Base-by-base conservation (phyloP, 371 early-diverging fungal species). In the Blastocladiella emersonii region DNA sequence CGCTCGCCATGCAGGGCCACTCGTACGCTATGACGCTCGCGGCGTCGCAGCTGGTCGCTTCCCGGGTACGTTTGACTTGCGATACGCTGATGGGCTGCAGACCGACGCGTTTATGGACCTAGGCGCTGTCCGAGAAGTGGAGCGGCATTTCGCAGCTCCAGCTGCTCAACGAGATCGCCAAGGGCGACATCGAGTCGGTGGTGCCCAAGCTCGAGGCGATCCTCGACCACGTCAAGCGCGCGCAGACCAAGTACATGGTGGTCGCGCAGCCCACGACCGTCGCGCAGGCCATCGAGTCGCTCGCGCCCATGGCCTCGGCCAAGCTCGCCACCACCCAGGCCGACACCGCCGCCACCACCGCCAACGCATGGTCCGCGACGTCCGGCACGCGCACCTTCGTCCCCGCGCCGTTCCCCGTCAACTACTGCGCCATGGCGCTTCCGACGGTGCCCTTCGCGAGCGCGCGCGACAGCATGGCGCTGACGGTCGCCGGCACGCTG, bases 1-100 rank as follows among this genome's bases (percentile, higher is more conserved):
- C 86, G 0, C 81, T 95, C n/a, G 90, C 89, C 10, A 80, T 85
- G 32, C 78, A 82, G 23, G 96, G 96, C 15, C 95, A 95, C 67
- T 68, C 76, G 1, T 92, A 62, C 67, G 75, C 45, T 17, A 44
- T 44, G 45, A 17, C 61, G 35, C 68, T 63, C 17, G 39, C 35
- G 4, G 57, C 39, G 39, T 56, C 36, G 10, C 4, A 56, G 37
- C 49, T 36, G 17, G 12, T 19, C 12, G 32, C 25, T 5, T 63
- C 56, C 61, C 56, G 27, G 60, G 6, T 10, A 23, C 23, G 57
- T 64, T 21, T 19, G 56, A 53, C 67, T n/a, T 64, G 55, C n/a
- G 62, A 43, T 8, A 34, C 17, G 63, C 64, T 10, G 64, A 49
- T 53, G 30, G 32, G 25, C 57, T 64, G 12, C 27, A 62, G 21